These are phyloP conservation scores for Elsinoe necatrix DNA, from an alignment of 2,329 filamentous ascomycete genomes.

Conservation along the genomic window DNA sequence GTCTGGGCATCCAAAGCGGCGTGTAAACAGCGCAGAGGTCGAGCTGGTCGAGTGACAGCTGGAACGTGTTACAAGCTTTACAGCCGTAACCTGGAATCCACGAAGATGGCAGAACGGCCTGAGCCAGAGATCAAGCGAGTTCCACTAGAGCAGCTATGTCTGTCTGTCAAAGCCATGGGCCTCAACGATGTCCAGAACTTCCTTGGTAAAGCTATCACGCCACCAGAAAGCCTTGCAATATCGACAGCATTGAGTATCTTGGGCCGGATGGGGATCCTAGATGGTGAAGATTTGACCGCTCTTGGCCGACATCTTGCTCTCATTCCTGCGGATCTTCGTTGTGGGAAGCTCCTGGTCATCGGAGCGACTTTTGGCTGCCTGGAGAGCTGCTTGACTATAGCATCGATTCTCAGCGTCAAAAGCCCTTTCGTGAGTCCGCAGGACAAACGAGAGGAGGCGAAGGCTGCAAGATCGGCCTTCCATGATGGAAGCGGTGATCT, in stretches of 20 bases:
- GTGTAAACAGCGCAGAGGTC: conserved; percentile 86
- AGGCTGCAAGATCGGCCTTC: conserved; percentile 66
- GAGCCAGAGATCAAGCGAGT: conserved; percentile 92
- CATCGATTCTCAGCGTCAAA: conserved; percentile 81
- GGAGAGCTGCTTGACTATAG: conserved; percentile 78
- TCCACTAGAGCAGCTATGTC: conserved; percentile 84
- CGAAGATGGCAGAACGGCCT: conserved; percentile 76
- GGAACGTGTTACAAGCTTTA: conserved; percentile 94
- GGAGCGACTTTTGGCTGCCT: conserved; percentile 89
- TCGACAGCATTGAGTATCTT: conserved; percentile 75
- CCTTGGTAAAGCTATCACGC: conserved; percentile 77
- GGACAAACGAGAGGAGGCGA: conserved; percentile 73
- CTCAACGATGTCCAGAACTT: conserved; percentile 74
- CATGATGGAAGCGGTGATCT: conserved; percentile 66
- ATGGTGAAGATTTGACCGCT: conserved; percentile 77
- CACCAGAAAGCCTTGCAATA: conserved; percentile 75
- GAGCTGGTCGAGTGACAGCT: conserved; percentile 84
- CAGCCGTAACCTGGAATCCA: conserved; percentile 70
- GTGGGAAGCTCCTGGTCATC: conserved; percentile 91
- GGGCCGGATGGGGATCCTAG: conserved; percentile 77
- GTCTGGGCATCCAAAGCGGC: conserved; percentile 91
- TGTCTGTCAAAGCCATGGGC: conserved; percentile 93
- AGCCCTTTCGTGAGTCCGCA: conserved; percentile 80
- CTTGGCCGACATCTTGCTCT: conserved; percentile 88
- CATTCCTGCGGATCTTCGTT: conserved; percentile 87